Conservation (phyloP, 352 stramenopile genomes). For the Peronospora destructor region DNA sequence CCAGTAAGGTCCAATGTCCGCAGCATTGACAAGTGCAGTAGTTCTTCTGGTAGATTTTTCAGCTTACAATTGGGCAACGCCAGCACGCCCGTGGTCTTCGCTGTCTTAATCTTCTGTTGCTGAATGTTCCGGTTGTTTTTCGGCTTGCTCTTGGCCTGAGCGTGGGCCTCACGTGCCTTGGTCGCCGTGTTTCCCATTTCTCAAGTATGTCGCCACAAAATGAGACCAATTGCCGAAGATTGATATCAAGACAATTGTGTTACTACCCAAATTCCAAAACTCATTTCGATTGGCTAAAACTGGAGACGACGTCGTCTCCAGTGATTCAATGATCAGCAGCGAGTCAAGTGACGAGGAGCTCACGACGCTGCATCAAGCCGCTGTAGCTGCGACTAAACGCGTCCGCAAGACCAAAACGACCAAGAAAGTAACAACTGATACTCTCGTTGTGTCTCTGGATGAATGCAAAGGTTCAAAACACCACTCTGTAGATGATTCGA, state of each 20-base stretch:
- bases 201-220: too few relatives aligned
- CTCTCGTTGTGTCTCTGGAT: background rate
- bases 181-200: constrained; percentile 48
- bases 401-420: constrained; percentile 26
- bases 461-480: constrained; percentile 17
- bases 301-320: constrained; percentile 5
- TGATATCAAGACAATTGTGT: background rate
- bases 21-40: constrained; percentile 45
- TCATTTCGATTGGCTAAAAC: constrained; percentile 13
- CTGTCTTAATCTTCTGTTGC: constrained; percentile 68
- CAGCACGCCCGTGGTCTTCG: constrained; percentile 55
- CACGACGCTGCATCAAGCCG: constrained; percentile 49
- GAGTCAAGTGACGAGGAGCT: constrained; percentile 86
- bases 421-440: constrained; percentile 16
- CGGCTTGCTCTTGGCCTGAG: constrained; percentile 71
- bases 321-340: constrained; percentile 73
- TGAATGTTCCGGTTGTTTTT: constrained; percentile 71
- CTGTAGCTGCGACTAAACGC: constrained; percentile 23
- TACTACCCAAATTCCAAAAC: background rate
- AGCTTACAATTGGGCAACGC: constrained; percentile 70
- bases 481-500: constrained; percentile 6
- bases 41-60: constrained; percentile 54
- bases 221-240: too few relatives aligned
- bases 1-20: constrained; percentile 66
- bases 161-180: constrained; percentile 61